Conservation (phyloP, 352 stramenopile species). For the Phytophthora cactorum region DNA sequence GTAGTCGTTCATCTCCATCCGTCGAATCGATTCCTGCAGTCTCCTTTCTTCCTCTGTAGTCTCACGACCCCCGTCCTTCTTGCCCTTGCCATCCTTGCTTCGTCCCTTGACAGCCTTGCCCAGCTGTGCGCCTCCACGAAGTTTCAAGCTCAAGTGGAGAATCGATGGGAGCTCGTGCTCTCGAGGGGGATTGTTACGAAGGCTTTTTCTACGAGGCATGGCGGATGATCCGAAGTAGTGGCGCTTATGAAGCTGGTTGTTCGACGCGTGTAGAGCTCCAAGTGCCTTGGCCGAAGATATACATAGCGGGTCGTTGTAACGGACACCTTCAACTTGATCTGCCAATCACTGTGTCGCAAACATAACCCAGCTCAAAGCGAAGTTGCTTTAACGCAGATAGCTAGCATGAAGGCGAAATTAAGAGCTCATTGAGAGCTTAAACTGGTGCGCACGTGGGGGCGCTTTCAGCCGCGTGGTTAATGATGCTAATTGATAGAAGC, state of each 20-base stretch:
- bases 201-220: constrained; percentile 34
- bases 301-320: constrained; percentile 20
- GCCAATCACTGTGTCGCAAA: constrained; percentile 7
- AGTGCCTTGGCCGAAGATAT: background rate
- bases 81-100: constrained; percentile 71
- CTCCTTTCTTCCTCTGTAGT: constrained; percentile 72
- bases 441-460: no score
- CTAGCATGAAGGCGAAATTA: no score
- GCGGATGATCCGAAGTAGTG: background rate
- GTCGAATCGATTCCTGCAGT: constrained; percentile 79
- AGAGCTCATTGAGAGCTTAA: no score
- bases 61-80: constrained; percentile 60
- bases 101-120: constrained; percentile 82
- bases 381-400: no score
- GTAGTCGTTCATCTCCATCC: constrained; percentile 89
- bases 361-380: no score
- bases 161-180: constrained; percentile 6
- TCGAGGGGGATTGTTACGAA: constrained; percentile 26
- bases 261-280: background rate
- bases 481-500: no score
- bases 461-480: no score
- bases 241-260: background rate
- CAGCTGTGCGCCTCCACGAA: constrained; percentile 72
- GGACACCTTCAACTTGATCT: constrained; percentile 29
- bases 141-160: constrained; percentile 48